These are phyloP conservation scores for Jamesozyma piceae DNA, from an alignment of 805 yeast genomes.

Conservation along the genomic window DNA sequence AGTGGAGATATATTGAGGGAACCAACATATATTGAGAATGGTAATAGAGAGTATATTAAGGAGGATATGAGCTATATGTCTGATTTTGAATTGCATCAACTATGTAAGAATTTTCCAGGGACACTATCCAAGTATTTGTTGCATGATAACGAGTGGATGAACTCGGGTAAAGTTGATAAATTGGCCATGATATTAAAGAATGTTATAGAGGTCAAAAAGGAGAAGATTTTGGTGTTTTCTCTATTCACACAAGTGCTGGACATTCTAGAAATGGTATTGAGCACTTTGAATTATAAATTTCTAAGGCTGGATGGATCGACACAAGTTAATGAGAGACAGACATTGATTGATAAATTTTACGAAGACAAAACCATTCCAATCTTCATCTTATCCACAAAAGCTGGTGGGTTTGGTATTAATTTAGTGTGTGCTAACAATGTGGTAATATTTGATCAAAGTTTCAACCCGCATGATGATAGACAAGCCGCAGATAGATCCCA, in stretches of 20 bases:
- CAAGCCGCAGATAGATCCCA: conserved; percentile 99
- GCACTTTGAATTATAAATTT: conserved; percentile 56
- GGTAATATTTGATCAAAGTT: conserved; percentile 83
- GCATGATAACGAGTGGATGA: conserved; percentile 44
- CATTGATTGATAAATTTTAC: conserved; percentile 78
- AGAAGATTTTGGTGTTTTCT: conserved; percentile 74
- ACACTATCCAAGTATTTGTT: conserved; percentile 48
- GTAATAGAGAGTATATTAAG: conserved; percentile 63
- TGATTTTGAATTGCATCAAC: conserved; percentile 73
- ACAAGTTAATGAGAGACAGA: conserved; percentile 86
- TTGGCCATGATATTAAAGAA: conserved; percentile 49
- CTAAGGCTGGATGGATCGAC: conserved; percentile 90
- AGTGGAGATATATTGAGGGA: conserved; percentile 71
- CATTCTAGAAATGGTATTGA: conserved; percentile 68
- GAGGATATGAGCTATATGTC: conserved; percentile 96
- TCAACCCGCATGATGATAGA: conserved; percentile 96
- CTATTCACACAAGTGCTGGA: conserved; percentile 89
- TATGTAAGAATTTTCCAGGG: conserved; percentile 66
- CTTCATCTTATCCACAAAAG: conserved; percentile 84
- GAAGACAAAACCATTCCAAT: conserved; percentile 76
- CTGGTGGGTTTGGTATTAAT: conserved; percentile 98
- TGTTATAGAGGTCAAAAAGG: conserved; percentile 42
- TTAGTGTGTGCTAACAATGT: conserved; percentile 92
- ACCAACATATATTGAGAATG: conserved; percentile 60
- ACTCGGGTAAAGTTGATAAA: conserved; percentile 65